Percentiles rank a stretch among this genome's conserved stretches.
phyloP scores from a whole-genome alignment of 768 basidiomycete species.

The Gloeopeniophorella convolvens region DNA sequence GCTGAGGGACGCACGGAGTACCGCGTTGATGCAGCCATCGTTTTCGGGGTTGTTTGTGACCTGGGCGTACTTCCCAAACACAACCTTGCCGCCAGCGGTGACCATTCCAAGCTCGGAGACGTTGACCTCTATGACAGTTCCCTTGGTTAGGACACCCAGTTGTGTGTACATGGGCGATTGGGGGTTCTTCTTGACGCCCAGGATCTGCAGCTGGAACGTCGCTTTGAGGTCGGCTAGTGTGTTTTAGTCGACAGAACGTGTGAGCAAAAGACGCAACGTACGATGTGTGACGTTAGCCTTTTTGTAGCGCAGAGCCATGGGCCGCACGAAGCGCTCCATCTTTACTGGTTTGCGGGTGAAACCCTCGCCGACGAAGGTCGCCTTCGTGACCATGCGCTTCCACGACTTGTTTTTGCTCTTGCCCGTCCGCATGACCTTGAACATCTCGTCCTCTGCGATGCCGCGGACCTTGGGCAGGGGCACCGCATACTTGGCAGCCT shows the following conservation, averaged over 20 bases:
- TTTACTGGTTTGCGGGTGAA: slow-evolving; percentile 99
- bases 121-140: slow-evolving; percentile 97
- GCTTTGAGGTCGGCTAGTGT: slow-evolving; percentile 87
- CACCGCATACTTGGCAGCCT: slow-evolving; percentile 96
- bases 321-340: slow-evolving; percentile 96
- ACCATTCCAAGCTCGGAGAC: slow-evolving; percentile 98
- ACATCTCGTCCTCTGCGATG: slow-evolving; percentile 99
- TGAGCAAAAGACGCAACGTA: slow-evolving; percentile 32
- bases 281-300: slow-evolving; percentile 99
- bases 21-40: slow-evolving; percentile 93
- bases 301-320: slow-evolving; percentile 96
- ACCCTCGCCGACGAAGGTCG: slow-evolving; percentile 96
- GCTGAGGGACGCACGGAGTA: slow-evolving; percentile 59
- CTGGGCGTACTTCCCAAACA: slow-evolving; percentile 91
- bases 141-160: slow-evolving; percentile 95
- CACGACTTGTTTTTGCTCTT: slow-evolving; percentile 94
- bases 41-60: slow-evolving; percentile 95
- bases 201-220: slow-evolving; percentile 96
- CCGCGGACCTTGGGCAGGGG: slow-evolving; percentile 95
- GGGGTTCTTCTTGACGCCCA: slow-evolving; percentile 99
- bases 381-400: slow-evolving; percentile 99
- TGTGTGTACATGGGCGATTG: slow-evolving; percentile 98
- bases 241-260: not conserved
- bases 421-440: slow-evolving; percentile 97
- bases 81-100: slow-evolving; percentile 92